Base-by-base conservation (phyloP, 176 grass and related monocot genomes). In the Oryza meridionalis region DNA sequence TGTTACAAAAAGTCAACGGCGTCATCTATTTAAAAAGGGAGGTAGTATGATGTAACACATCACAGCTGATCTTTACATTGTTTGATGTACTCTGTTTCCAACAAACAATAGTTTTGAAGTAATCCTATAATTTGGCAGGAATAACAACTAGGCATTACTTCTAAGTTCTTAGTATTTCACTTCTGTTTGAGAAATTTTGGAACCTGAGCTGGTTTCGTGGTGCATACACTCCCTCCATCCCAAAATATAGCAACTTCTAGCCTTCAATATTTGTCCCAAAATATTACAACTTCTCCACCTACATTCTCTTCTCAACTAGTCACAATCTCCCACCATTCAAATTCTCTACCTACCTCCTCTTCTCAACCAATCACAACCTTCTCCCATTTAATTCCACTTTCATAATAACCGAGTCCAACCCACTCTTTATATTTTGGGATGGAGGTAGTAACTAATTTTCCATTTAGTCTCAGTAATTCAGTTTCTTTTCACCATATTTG, bases 161-260 rank as follows among this genome's bases (percentile, higher is more conserved):
- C 37, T 76, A 37, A 63, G 37, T 66, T 65, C 5, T 7, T 53
- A 81, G 37, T 76, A 17, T 61, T 61, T 61, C 21, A 22, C 22
- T 22, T 61, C 55, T 61, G 19, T 75, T 47, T 10, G 4, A 37
- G 81, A 81, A 33, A 76, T 79, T 38, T 69, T 29, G 38, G 58
- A 63, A 50, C 15, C 21, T 67, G 25, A 67, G 9, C 14, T 85
- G 6, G 7, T 27, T 89, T 80, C 14, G 25, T 35, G 46, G 21
- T 84, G 4, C 16, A 59, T 43, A 27, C 40, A 40, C 35, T 37
- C 35, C 35, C 35, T 6, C 35, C 35, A 5, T 37, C 35, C 35
- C 35, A 37, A 37, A 37, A 37, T 37, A 37, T 37, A 37, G 6
- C 35, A 37, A 37, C 35, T 37, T 37, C 35, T 37, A 37, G 35